Percentiles rank a stretch among this genome's conserved stretches.
Conservation (phyloP, 768 basidiomycete species). For the Tulasnella calospora region DNA sequence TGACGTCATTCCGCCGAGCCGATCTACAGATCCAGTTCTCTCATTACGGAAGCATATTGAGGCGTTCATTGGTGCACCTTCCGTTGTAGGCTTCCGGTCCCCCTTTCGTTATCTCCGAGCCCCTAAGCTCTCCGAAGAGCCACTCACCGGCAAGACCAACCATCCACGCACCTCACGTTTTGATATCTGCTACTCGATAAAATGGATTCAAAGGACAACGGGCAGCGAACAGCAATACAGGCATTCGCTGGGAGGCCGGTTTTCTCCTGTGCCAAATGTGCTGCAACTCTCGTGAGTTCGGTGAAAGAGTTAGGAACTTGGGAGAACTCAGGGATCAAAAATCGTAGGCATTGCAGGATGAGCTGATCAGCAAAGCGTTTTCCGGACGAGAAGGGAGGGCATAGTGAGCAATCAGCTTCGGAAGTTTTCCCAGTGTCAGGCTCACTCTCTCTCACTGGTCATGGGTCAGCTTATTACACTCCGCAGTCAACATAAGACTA, state of each 20-base stretch:
- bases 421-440: not conserved
- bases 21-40: not conserved
- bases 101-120: conserved; percentile 1
- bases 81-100: not conserved
- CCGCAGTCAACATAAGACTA: conserved; percentile 27
- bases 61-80: not conserved
- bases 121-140: not conserved
- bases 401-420: conserved; percentile 19
- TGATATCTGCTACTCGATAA: not conserved
- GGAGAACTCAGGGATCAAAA: not conserved
- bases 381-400: conserved; percentile 30
- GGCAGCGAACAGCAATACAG: conserved; percentile 13
- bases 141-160: not conserved
- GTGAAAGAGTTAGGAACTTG: not conserved
- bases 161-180: not conserved
- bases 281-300: conserved; percentile 22
- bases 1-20: not conserved
- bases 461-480: conserved; percentile 25
- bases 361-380: conserved; percentile 31
- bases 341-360: conserved; percentile 29
- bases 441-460: not conserved
- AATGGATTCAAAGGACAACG: not conserved
- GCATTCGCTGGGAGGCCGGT: conserved; percentile 20
- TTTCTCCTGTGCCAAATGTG: conserved; percentile 28
- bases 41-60: not conserved